Evolutionary conservation across 2,329 filamentous ascomycete species (phyloP).

Genomic region (Mariannaea elegans): DNA sequence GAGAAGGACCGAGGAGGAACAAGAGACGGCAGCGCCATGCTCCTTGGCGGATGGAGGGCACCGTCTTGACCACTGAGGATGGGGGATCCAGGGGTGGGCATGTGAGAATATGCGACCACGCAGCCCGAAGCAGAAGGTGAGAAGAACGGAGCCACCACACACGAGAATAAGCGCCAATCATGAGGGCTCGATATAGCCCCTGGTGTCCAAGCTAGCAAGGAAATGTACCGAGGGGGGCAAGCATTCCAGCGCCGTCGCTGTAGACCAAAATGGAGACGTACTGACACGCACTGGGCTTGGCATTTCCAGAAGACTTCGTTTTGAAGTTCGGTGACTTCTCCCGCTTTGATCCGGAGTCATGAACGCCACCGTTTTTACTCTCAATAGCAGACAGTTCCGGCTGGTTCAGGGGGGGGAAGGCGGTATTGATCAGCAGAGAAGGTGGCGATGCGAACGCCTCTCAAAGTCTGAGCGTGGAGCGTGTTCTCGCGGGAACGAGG

Average conservation of each 20-base stretch:
- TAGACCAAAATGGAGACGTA: slow-evolving; percentile 15
- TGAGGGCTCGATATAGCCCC: slow-evolving; percentile 38
- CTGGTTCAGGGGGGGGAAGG: background rate
- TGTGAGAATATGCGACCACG: slow-evolving; percentile 46
- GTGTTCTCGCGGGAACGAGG: too few species aligned
- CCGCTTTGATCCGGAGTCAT: slow-evolving; percentile 14
- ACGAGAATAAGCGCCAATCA: slow-evolving; percentile 45
- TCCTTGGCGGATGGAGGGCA: slow-evolving; percentile 25
- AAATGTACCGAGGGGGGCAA: slow-evolving; percentile 38
- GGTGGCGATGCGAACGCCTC: slow-evolving; percentile 12
- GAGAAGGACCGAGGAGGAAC: slow-evolving; percentile 38
- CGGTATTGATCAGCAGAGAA: background rate
- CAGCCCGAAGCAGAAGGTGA: slow-evolving; percentile 49
- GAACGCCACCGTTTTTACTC: slow-evolving; percentile 9
- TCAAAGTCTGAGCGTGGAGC: background rate
- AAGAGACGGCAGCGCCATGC: slow-evolving; percentile 29
- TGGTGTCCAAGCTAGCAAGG: slow-evolving; percentile 32
- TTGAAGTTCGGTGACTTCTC: slow-evolving; percentile 24
- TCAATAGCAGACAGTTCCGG: background rate
- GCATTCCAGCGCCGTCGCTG: slow-evolving; percentile 32
- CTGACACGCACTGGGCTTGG: slow-evolving; percentile 22
- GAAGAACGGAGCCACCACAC: slow-evolving; percentile 44
- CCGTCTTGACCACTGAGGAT: slow-evolving; percentile 39
- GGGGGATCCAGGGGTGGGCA: slow-evolving; percentile 34
- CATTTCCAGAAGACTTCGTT: slow-evolving; percentile 44